Percentiles rank a stretch among this genome's conserved stretches.
phyloP scores from a whole-genome alignment of 2,329 filamentous ascomycete genomes.

The Scytalidium sp. region DNA sequence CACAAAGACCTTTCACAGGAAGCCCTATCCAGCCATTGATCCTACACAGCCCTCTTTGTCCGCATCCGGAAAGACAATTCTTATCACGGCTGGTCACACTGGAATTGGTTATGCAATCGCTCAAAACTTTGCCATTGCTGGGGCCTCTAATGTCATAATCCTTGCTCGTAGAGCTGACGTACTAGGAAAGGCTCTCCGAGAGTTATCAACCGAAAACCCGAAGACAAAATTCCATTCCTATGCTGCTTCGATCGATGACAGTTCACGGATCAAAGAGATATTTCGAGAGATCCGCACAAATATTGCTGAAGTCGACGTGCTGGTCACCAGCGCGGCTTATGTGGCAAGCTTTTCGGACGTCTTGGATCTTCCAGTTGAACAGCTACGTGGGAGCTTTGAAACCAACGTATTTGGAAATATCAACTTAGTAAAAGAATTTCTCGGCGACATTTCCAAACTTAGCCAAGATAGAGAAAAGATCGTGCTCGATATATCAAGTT shows the following conservation, averaged over 20 bases:
- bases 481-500: background rate
- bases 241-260: background rate
- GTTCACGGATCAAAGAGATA: background rate
- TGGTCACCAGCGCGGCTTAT: background rate
- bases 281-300: background rate
- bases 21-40: slow-evolving; percentile 25
- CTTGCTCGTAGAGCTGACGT: slow-evolving; percentile 14
- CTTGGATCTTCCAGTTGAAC: background rate
- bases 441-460: background rate
- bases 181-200: background rate
- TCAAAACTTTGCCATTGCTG: slow-evolving; percentile 14
- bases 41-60: slow-evolving; percentile 11
- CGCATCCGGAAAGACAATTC: slow-evolving; percentile 7
- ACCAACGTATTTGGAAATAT: background rate
- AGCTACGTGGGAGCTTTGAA: background rate
- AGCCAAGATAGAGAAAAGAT: background rate
- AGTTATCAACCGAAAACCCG: background rate
- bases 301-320: background rate
- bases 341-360: background rate
- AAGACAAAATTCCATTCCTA: background rate
- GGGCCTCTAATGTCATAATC: slow-evolving; percentile 24
- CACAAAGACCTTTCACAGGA: slow-evolving; percentile 23
- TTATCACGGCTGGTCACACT: slow-evolving; percentile 10
- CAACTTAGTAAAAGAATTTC: background rate
- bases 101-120: slow-evolving; percentile 16